Evolutionary conservation across 495 filamentous ascomycete genomes (phyloP), one percentile per base, ranked within the genome.

Genomic region (Neurospora sublineolata): DNA sequence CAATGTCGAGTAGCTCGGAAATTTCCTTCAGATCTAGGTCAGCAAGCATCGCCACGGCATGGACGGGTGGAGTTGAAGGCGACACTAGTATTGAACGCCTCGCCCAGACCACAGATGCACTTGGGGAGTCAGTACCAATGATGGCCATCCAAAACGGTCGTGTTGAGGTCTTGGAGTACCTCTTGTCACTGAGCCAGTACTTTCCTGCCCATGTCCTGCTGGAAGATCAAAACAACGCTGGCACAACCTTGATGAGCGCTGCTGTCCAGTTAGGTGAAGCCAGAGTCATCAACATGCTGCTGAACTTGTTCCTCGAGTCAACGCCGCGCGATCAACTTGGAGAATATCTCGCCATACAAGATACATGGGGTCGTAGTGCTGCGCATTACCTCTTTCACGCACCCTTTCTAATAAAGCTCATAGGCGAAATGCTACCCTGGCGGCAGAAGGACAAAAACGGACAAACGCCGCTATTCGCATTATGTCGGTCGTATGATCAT

Each of bases 331-430:
- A 84, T 69, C 79, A 84, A 20, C 80, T 93, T 69, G 78, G 78
- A 11, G 78, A 82, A 7, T 98, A 98, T 79, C 81, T 98, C 72
- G 83, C 86, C 33, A 84, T 86, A 71, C 89, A 94, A 71, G 96
- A 99, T 77, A 88, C 84, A 44, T 89, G 93, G 80, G 96, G 95
- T 37, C 89, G 96, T 42, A 97, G 94, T 46, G 89, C 91, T 46
- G 94, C 89, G 3, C 96, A 99, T 80, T 99, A 98, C 77, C 83
- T 99, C n/a, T 99, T 98, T 82, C 93, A 94, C 78, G 89, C 92
- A 4, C 95, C 94, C 4, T 86, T 88, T 30, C 83, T 98, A 39
- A 92, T 98, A 76, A 81, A 82, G 36, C 84, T 87, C 60, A 87
- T 98, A 60, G 93, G 93, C 16, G 84, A 85, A 33, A 78, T 94